Evolutionary conservation across 1,284 basidiomycete species (phyloP).

Genomic region (Tetrapyrgos nigripes): DNA sequence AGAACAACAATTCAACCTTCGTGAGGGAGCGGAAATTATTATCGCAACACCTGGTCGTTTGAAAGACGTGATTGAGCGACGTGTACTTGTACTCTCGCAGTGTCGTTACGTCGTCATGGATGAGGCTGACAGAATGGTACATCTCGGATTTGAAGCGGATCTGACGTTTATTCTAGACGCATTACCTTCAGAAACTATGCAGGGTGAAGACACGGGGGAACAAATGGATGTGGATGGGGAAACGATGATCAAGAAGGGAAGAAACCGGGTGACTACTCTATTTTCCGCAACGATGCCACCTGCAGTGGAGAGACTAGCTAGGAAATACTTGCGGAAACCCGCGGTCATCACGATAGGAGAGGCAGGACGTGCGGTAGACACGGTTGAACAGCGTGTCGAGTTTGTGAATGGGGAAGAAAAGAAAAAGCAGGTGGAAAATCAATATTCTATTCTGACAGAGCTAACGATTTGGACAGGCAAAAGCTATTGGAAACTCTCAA

Average conservation of each 20-base stretch:
- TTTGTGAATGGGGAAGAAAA: slow-evolving; percentile 93
- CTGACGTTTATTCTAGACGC: slow-evolving; percentile 95
- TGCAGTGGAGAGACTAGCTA: slow-evolving; percentile 91
- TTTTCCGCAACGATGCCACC: slow-evolving; percentile 99
- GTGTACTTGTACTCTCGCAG: slow-evolving; percentile 93
- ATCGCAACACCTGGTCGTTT: slow-evolving; percentile 98
- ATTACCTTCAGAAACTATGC: slow-evolving; percentile 85
- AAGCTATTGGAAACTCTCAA: slow-evolving; percentile 91
- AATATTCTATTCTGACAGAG: neutral
- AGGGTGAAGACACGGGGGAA: slow-evolving; percentile 81
- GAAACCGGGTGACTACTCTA: slow-evolving; percentile 88
- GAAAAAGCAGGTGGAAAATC: slow-evolving; percentile 74
- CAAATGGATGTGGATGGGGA: slow-evolving; percentile 59
- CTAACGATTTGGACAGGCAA: slow-evolving; percentile 53
- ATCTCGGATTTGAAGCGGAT: slow-evolving; percentile 95
- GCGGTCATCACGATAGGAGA: slow-evolving; percentile 98
- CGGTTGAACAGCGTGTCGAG: slow-evolving; percentile 96
- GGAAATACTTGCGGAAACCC: slow-evolving; percentile 92
- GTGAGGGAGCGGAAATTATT: slow-evolving; percentile 96
- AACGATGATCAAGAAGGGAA: slow-evolving; percentile 65
- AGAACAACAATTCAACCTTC: slow-evolving; percentile 95
- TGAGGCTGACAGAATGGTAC: slow-evolving; percentile 99
- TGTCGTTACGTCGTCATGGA: slow-evolving; percentile 99
- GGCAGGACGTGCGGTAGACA: slow-evolving; percentile 96
- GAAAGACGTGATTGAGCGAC: slow-evolving; percentile 96